A percentile compares a stretch with the other conserved stretches of the same genome.
Conservation (phyloP, 2,329 filamentous ascomycete genomes). For the Didymella segeticola region DNA sequence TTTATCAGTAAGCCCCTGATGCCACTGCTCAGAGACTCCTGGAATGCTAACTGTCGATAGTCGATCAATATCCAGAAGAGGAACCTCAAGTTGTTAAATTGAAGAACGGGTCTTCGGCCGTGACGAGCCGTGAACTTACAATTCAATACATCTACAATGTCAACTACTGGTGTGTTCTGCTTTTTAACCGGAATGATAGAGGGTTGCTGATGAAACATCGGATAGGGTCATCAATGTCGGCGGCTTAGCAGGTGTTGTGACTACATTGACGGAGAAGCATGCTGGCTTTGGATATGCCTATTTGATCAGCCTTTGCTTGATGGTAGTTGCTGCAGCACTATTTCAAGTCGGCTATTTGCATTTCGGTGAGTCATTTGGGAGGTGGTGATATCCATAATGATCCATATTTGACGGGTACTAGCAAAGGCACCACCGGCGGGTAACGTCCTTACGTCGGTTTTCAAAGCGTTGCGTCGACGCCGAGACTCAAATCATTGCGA, state of each 20-base stretch:
- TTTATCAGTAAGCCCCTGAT: slow-evolving; percentile 13
- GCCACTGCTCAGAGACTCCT: too few relatives aligned
- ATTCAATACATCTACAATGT: slow-evolving; percentile 39
- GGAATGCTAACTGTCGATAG: slow-evolving; percentile 12
- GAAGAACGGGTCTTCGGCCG: slow-evolving; percentile 29
- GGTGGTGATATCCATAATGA: too few relatives aligned
- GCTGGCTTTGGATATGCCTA: slow-evolving; percentile 72
- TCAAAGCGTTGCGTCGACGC: slow-evolving; percentile 1
- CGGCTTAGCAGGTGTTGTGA: slow-evolving; percentile 62
- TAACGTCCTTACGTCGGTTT: neutral
- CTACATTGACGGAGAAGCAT: slow-evolving; percentile 70
- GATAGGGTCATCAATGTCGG: slow-evolving; percentile 63
- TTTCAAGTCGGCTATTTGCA: slow-evolving; percentile 10
- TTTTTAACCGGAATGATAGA: neutral
- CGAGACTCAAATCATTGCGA: neutral
- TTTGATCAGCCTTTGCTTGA: slow-evolving; percentile 66
- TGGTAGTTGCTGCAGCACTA: slow-evolving; percentile 49
- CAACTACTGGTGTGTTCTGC: slow-evolving; percentile 35
- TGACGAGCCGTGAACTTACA: slow-evolving; percentile 27
- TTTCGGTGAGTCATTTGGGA: too few relatives aligned
- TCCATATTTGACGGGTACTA: neutral
- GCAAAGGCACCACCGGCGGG: slow-evolving; percentile 2
- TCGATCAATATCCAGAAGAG: slow-evolving; percentile 27
- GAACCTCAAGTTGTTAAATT: slow-evolving; percentile 16
- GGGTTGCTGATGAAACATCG: neutral